phyloP scores from a whole-genome alignment of 345 rosid species.

The Eucalyptus erythrocorys region DNA sequence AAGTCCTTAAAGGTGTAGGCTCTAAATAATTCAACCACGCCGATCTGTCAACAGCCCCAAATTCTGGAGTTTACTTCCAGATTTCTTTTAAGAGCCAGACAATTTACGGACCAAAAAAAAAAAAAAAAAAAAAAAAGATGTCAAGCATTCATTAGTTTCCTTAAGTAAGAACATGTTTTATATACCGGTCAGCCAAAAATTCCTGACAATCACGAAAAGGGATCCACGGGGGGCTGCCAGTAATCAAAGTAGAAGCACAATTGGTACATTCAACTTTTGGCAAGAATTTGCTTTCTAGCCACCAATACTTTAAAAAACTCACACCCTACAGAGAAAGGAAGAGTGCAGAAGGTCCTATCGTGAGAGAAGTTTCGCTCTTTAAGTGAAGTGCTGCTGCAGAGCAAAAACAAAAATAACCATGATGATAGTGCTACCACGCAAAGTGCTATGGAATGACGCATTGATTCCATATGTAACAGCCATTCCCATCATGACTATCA shows the following conservation, averaged over 20 bases:
- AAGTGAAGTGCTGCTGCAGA: background rate
- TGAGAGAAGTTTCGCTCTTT: background rate
- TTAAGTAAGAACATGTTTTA: background rate
- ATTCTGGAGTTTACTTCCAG: background rate
- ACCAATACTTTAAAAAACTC: background rate
- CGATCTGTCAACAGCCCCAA: background rate
- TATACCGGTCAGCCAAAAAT: background rate
- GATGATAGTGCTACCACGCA: background rate
- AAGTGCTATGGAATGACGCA: background rate
- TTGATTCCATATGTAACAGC: background rate
- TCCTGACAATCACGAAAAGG: background rate
- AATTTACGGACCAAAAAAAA: background rate
- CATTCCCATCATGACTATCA: background rate
- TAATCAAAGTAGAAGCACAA: background rate
- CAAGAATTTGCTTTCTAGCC: background rate
- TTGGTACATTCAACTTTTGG: background rate
- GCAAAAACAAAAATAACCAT: background rate
- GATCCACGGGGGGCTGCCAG: background rate
- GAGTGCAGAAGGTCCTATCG: background rate
- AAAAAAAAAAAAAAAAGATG: background rate
- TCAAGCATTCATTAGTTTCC: background rate
- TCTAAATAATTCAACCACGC: background rate
- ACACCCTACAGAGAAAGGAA: background rate
- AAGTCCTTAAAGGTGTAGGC: background rate
- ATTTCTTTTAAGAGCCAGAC: background rate